Conservation (phyloP, 768 basidiomycete species). For the Hirschioporus abietinus region DNA sequence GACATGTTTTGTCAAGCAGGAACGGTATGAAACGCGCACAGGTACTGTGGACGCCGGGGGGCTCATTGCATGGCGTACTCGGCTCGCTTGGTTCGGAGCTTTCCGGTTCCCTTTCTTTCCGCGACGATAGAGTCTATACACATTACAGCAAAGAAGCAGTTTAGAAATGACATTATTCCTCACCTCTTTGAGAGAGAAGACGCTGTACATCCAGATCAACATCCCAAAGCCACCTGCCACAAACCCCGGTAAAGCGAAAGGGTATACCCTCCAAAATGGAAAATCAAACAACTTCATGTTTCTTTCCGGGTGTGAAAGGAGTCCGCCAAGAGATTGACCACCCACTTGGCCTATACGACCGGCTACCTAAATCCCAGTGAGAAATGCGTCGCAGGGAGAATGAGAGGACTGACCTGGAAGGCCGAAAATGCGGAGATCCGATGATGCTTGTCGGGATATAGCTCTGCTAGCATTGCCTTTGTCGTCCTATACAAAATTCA, state of each 20-base stretch:
- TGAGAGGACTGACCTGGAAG: not conserved
- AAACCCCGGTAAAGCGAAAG: conserved; percentile 19
- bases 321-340: conserved; percentile 11
- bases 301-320: conserved; percentile 12
- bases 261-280: conserved; percentile 14
- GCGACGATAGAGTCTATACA: not conserved
- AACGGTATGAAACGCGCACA: not conserved
- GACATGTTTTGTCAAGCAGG: conserved; percentile 10
- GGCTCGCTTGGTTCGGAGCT: not conserved
- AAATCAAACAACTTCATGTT: conserved; percentile 9
- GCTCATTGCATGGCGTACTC: not conserved
- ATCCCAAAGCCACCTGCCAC: conserved; percentile 15
- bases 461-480: not conserved
- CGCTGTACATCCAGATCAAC: conserved; percentile 9
- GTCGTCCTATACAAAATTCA: not conserved
- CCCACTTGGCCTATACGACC: conserved; percentile 11
- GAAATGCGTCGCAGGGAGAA: not conserved
- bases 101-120: not conserved
- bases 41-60: not conserved
- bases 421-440: not conserved
- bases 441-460: not conserved
- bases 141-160: not conserved
- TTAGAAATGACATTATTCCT: not conserved
- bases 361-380: not conserved
- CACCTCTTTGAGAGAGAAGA: conserved; percentile 19